Evolutionary conservation across 345 rosid genomes (phyloP).

Genomic region (Aurinia saxatilis): DNA sequence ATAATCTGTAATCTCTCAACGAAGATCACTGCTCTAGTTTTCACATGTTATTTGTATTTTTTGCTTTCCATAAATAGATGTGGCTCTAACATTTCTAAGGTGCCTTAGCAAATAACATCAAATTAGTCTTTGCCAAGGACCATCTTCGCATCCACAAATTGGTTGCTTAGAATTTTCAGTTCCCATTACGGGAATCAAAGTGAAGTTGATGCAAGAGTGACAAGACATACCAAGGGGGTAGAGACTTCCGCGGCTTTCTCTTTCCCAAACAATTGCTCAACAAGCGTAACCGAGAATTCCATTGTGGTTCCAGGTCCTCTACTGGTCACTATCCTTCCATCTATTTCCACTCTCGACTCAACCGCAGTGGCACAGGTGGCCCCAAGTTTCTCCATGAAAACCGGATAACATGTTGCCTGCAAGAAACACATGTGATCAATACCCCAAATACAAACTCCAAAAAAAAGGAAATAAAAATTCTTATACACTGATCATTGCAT

Average conservation of each 20-base stretch:
- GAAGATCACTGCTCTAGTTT: not conserved
- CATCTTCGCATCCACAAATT: not conserved
- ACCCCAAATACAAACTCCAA: conserved; percentile 1
- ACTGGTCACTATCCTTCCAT: conserved; percentile 71
- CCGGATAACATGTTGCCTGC: conserved; percentile 88
- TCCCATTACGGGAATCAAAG: not conserved
- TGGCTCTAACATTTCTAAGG: not conserved
- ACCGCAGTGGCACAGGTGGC: conserved; percentile 55
- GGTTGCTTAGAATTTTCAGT: not conserved
- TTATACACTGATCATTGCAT: not conserved
- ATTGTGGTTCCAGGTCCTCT: conserved; percentile 89
- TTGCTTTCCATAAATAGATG: not conserved
- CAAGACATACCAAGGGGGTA: conserved; percentile 53
- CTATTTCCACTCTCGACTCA: conserved; percentile 80
- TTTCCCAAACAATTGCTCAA: conserved; percentile 69
- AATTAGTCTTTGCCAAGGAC: not conserved
- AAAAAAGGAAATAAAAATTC: not conserved
- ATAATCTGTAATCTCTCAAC: not conserved
- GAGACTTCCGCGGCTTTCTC: conserved; percentile 75
- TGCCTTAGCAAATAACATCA: not conserved
- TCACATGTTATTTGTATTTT: not conserved
- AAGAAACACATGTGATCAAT: not conserved
- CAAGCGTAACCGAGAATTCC: conserved; percentile 72
- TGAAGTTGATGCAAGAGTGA: not conserved
- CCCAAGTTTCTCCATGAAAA: conserved; percentile 72